phyloP scores from a whole-genome alignment of 2,329 filamentous ascomycete genomes.

The Alternaria rosae region DNA sequence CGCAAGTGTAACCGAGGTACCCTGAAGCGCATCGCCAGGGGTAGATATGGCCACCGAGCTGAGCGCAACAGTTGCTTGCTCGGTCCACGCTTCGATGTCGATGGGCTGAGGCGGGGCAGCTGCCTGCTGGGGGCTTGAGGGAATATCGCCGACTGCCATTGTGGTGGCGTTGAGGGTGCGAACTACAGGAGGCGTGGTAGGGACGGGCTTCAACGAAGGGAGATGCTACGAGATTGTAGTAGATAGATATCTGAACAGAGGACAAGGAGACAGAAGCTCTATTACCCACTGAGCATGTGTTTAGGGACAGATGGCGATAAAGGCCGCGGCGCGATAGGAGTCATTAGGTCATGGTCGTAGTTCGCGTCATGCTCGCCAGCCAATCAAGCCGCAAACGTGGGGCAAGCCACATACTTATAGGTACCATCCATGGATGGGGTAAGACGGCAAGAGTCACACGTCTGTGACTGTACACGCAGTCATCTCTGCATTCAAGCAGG shows the following conservation, averaged over 20 bases:
- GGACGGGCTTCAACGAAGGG: background rate
- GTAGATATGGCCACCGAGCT: conserved; percentile 51
- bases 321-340: conserved; percentile 26
- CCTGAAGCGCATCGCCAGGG: conserved; percentile 48
- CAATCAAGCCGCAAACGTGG: conserved; percentile 41
- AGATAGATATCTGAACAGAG: background rate
- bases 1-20: conserved; percentile 69
- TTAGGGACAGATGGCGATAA: conserved; percentile 24
- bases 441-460: conserved; percentile 20
- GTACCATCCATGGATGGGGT: background rate
- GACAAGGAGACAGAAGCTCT: background rate
- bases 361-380: conserved; percentile 27
- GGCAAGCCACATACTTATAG: conserved; percentile 12
- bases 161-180: conserved; percentile 23
- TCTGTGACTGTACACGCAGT: conserved; percentile 17
- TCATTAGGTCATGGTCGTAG: conserved; percentile 26
- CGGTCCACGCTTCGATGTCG: conserved; percentile 59
- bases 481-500: background rate
- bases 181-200: background rate
- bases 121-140: conserved; percentile 27
- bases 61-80: conserved; percentile 55
- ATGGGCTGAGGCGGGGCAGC: conserved; percentile 37
- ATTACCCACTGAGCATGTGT: conserved; percentile 11
- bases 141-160: conserved; percentile 46
- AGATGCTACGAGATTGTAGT: background rate